phyloP scores from a whole-genome alignment of 1,139 yeast species.

The Hemisphaericaspora subhashii region DNA sequence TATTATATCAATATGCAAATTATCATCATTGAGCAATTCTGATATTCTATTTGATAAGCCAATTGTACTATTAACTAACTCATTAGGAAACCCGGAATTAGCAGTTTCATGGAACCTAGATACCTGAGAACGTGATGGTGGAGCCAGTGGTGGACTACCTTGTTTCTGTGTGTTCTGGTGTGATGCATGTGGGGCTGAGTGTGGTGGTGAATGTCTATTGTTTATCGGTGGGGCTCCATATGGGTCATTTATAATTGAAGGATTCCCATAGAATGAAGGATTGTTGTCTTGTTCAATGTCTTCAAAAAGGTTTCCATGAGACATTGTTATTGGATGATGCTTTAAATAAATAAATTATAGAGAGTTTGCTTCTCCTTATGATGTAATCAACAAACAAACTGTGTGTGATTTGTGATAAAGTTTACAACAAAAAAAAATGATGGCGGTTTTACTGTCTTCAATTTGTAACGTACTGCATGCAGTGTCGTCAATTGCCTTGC shows the following conservation, averaged over 20 bases:
- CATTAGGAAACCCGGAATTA: conserved; percentile 16
- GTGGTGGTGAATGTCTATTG: neutral
- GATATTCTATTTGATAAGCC: conserved; percentile 41
- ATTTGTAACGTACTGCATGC: too few species aligned
- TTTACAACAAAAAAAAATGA: too few species aligned
- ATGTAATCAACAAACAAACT: too few species aligned
- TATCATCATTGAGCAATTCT: conserved; percentile 27
- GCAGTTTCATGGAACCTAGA: conserved; percentile 1
- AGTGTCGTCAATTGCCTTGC: too few species aligned
- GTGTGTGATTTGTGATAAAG: too few species aligned
- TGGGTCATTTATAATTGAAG: conserved; percentile 29
- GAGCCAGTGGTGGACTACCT: conserved; percentile 4
- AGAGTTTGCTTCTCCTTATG: too few species aligned
- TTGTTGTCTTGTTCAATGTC: conserved; percentile 52
- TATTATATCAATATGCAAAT: conserved; percentile 31
- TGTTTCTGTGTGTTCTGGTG: conserved; percentile 5
- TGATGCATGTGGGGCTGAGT: conserved; percentile 5
- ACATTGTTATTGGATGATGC: conserved; percentile 8
- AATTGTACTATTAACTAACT: conserved; percentile 34
- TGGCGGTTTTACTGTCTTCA: too few species aligned
- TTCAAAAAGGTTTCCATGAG: conserved; percentile 24
- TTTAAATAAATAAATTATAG: neutral
- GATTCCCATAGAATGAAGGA: conserved; percentile 45
- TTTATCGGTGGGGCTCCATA: conserved; percentile 19
- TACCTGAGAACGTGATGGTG: neutral